These are phyloP conservation scores for Arabis alpina DNA, from an alignment of 345 rosid genomes.

Conservation along the genomic window DNA sequence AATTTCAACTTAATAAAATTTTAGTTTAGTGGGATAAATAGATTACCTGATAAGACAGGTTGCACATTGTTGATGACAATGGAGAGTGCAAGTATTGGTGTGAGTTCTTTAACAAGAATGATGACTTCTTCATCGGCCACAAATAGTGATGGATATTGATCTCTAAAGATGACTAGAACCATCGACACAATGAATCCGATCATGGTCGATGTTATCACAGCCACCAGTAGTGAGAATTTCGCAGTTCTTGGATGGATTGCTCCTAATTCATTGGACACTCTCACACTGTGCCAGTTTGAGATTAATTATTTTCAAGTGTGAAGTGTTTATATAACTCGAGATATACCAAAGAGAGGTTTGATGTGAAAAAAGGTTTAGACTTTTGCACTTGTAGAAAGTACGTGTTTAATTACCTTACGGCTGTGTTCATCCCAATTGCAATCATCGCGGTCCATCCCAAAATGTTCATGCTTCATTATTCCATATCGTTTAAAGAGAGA, in stretches of 20 bases:
- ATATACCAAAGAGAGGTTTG: background rate
- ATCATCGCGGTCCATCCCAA: conserved; percentile 90
- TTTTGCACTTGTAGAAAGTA: background rate
- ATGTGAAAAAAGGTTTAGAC: background rate
- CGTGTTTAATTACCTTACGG: conserved; percentile 57
- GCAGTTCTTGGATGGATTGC: conserved; percentile 77
- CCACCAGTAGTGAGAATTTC: conserved; percentile 68
- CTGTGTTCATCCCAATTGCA: conserved; percentile 79
- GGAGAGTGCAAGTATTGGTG: conserved; percentile 72
- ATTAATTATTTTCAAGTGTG: conserved; percentile 18
- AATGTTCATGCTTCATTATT: conserved; percentile 59
- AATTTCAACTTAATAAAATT: too few relatives aligned
- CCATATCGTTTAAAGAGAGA: background rate
- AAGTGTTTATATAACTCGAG: background rate
- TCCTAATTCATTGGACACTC: conserved; percentile 86
- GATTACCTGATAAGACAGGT: conserved; percentile 89
- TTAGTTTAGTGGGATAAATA: background rate
- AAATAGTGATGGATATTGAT: conserved; percentile 66
- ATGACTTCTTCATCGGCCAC: conserved; percentile 56
- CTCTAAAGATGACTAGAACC: conserved; percentile 48
- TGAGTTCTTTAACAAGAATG: conserved; percentile 61
- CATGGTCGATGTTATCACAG: conserved; percentile 57
- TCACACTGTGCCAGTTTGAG: conserved; percentile 55
- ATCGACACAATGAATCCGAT: conserved; percentile 55
- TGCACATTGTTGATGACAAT: conserved; percentile 73